phyloP scores from a whole-genome alignment of 495 filamentous ascomycete species.

The Penicillium antarcticum region DNA sequence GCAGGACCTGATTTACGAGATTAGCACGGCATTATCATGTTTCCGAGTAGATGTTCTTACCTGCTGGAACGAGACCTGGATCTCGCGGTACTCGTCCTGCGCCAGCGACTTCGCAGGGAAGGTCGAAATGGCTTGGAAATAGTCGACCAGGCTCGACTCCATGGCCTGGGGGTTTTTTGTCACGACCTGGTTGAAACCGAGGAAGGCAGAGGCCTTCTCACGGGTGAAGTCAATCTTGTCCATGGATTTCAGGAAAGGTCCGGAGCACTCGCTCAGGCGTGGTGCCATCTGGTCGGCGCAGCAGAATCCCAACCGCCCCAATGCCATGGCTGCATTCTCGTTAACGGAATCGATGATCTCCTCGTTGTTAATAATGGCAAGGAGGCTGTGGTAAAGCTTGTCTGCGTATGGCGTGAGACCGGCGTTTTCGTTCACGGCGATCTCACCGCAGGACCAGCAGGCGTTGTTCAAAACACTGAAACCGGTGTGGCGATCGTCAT shows the following conservation, averaged over 20 bases:
- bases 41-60: constrained; percentile 24
- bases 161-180: constrained; percentile 87
- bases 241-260: constrained; percentile 77
- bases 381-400: constrained; percentile 68
- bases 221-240: constrained; percentile 82
- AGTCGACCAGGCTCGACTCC: constrained; percentile 77
- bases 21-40: not conserved
- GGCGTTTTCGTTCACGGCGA: constrained; percentile 80
- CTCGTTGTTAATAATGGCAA: constrained; percentile 74
- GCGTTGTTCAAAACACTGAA: constrained; percentile 97
- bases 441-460: constrained; percentile 96
- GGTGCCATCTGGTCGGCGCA: constrained; percentile 74
- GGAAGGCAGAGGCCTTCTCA: constrained; percentile 91
- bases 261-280: constrained; percentile 75
- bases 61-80: constrained; percentile 51
- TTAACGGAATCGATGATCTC: constrained; percentile 87
- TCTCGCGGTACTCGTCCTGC: constrained; percentile 49
- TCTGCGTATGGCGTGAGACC: constrained; percentile 76
- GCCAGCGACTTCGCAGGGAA: constrained; percentile 58
- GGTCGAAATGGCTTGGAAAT: constrained; percentile 79
- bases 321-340: constrained; percentile 91
- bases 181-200: constrained; percentile 83
- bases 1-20: constrained; percentile 57
- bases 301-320: constrained; percentile 85
- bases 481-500: constrained; percentile 69